Base-by-base conservation (phyloP, 345 rosid species). In the Gossypium australe region DNA sequence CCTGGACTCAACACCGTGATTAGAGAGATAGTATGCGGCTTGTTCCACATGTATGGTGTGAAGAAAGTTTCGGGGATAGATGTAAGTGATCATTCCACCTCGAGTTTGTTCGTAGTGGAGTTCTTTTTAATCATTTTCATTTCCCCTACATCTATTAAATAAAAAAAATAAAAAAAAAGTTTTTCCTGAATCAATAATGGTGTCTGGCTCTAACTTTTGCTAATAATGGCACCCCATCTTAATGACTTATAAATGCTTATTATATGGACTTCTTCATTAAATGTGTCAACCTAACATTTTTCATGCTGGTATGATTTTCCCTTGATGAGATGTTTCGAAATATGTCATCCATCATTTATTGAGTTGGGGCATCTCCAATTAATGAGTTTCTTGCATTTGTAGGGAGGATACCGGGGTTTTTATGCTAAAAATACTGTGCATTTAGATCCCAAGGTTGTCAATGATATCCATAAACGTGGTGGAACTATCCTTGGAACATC, bases 331-430 rank as follows among this genome's bases (percentile, higher is more conserved):
- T 34, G 18, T 11, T 48, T 59, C 22, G 12, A 20, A 55, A 61
- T 48, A 16, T 47, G 12, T 41, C 17, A 14, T 41, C 17, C 20
- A 7, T 55, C 51, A 47, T 56, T 67, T 47, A 12, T 18, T 75
- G 51, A 29, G 75, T 58, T 72, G 55, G 25, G 34, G 62, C 45
- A 34, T 70, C 34, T 4, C 14, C 22, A n/a, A 51, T 53, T 17
- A 80, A 75, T 18, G 1, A 62, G 11, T 2, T 16, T 24, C 8
- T 34, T 68, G 25, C 25, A 62, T 73, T 44, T 83, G 75, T 72
- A 92, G 97, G 97, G 97, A 79, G 97, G 97, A 10, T 92, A 88
- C 82, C 86, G 84, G 76, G 97, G 97, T 24, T 92, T 92, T 81
- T 90, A 92, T 62, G 84, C 95, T 44, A 85, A 85, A 79, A 92